A percentile compares a stretch with the other conserved stretches of the same genome.
Evolutionary conservation across 768 basidiomycete genomes (phyloP).

Genomic region (Strobilomyces dryophilus): DNA sequence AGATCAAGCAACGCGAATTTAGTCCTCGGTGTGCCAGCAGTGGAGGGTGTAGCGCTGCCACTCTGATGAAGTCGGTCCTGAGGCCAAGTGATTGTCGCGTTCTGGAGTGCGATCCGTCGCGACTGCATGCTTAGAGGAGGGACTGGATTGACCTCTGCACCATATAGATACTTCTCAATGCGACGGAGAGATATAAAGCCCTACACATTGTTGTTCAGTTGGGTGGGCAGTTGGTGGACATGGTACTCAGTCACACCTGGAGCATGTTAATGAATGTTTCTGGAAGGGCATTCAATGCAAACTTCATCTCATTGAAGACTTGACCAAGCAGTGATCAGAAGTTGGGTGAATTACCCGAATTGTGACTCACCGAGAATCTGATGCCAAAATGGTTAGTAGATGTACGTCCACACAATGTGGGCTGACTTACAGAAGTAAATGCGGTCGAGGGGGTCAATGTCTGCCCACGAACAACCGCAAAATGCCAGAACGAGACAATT

Average conservation of each 20-base stretch:
- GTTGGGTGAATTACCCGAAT: not conserved
- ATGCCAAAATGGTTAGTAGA: not conserved
- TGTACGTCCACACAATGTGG: not conserved
- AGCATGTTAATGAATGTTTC: slow-evolving; percentile 90
- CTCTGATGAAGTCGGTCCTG: slow-evolving; percentile 53
- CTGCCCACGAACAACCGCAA: slow-evolving; percentile 64
- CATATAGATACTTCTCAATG: slow-evolving; percentile 84
- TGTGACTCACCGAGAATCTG: slow-evolving; percentile 40
- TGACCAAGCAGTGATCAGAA: slow-evolving; percentile 5
- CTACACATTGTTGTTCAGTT: slow-evolving; percentile 29
- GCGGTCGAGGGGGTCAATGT: slow-evolving; percentile 78
- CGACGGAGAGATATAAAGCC: slow-evolving; percentile 81
- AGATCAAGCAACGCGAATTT: slow-evolving; percentile 83
- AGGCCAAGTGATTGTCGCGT: slow-evolving; percentile 90
- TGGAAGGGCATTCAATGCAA: slow-evolving; percentile 81
- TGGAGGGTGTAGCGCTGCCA: slow-evolving; percentile 49
- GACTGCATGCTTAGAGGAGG: slow-evolving; percentile 53
- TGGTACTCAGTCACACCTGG: slow-evolving; percentile 44
- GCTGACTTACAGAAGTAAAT: slow-evolving; percentile 58
- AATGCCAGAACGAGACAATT: slow-evolving; percentile 65
- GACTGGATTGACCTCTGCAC: slow-evolving; percentile 65
- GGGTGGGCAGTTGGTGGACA: not conserved
- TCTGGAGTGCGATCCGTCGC: slow-evolving; percentile 68
- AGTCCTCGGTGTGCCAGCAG: slow-evolving; percentile 65
- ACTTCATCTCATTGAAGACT: slow-evolving; percentile 89